These are phyloP conservation scores for Coniochaeta hoffmannii DNA, from an alignment of 2,329 filamentous ascomycete species.

Conservation along the genomic window DNA sequence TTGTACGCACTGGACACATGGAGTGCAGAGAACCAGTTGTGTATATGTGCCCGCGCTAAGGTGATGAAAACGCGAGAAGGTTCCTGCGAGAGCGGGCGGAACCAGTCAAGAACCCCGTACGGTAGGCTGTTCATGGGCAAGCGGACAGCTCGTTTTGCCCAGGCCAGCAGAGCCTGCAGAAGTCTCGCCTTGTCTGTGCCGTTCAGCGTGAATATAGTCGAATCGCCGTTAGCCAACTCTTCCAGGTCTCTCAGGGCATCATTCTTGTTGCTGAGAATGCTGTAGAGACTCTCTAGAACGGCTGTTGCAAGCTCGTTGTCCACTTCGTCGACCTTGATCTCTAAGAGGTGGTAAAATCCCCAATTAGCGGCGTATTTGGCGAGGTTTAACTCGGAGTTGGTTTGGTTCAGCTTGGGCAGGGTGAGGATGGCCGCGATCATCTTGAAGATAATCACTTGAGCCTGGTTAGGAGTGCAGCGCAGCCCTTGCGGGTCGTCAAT, in stretches of 20 bases:
- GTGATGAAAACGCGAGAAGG: conserved; percentile 4
- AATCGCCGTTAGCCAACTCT: neutral
- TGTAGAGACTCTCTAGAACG: conserved; percentile 1
- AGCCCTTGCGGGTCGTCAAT: neutral
- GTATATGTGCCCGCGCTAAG: conserved; percentile 5
- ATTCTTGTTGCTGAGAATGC: conserved; percentile 6
- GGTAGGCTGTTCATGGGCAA: neutral
- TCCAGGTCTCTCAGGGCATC: neutral
- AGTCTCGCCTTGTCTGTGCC: neutral
- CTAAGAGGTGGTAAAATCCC: neutral
- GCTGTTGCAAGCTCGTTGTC: neutral
- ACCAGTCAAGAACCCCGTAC: conserved; percentile 2
- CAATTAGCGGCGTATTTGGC: neutral
- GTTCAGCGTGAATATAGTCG: neutral
- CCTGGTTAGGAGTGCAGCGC: neutral
- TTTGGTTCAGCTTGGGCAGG: neutral
- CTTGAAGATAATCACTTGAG: conserved; percentile 3
- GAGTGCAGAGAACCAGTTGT: conserved; percentile 4
- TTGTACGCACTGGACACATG: neutral
- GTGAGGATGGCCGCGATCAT: conserved; percentile 1
- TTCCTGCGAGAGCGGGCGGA: conserved; percentile 3
- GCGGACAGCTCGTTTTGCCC: conserved; percentile 4
- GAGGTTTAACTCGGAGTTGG: neutral
- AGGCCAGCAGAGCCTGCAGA: neutral
- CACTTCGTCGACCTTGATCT: neutral